Conservation (phyloP, 2,329 filamentous ascomycete species). For the Aspergillus viridinutans region DNA sequence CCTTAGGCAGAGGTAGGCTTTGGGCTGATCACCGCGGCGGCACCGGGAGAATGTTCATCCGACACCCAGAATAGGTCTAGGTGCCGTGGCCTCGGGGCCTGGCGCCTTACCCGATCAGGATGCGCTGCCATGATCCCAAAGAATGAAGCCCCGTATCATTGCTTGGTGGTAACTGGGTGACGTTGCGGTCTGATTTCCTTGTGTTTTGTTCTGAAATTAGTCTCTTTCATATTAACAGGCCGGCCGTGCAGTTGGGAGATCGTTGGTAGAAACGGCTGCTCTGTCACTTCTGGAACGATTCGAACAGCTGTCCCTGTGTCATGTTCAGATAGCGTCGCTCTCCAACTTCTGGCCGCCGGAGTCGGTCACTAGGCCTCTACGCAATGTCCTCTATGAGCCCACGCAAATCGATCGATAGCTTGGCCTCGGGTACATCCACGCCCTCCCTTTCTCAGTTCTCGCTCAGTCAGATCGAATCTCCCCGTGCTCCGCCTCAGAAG, state of each 20-base stretch:
- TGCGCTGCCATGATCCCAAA: slow-evolving; percentile 19
- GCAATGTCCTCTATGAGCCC: slow-evolving; percentile 59
- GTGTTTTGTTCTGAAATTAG: not conserved
- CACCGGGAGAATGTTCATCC: slow-evolving; percentile 9
- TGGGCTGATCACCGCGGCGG: not conserved
- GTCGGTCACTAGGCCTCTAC: slow-evolving; percentile 35
- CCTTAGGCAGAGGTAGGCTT: slow-evolving; percentile 5
- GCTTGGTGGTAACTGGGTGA: slow-evolving; percentile 9
- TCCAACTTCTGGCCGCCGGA: slow-evolving; percentile 29
- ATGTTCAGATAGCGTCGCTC: slow-evolving; percentile 33
- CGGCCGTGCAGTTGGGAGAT: not conserved
- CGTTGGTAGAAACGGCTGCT: slow-evolving; percentile 2
- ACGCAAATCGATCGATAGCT: slow-evolving; percentile 63
- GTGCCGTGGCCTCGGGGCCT: slow-evolving; percentile 6
- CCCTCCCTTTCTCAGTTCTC: slow-evolving; percentile 49
- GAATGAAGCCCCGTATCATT: slow-evolving; percentile 21
- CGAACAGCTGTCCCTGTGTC: slow-evolving; percentile 25
- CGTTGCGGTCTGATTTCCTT: slow-evolving; percentile 8
- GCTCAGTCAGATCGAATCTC: slow-evolving; percentile 34
- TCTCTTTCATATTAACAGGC: slow-evolving; percentile 1
- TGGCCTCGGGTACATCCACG: slow-evolving; percentile 53
- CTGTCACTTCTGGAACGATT: slow-evolving; percentile 4
- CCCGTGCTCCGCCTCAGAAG: slow-evolving; percentile 31
- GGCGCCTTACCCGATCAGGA: slow-evolving; percentile 26
- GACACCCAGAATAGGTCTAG: slow-evolving; percentile 8